phyloP scores from a whole-genome alignment of 768 basidiomycete species.

The Amanita inopinata region DNA sequence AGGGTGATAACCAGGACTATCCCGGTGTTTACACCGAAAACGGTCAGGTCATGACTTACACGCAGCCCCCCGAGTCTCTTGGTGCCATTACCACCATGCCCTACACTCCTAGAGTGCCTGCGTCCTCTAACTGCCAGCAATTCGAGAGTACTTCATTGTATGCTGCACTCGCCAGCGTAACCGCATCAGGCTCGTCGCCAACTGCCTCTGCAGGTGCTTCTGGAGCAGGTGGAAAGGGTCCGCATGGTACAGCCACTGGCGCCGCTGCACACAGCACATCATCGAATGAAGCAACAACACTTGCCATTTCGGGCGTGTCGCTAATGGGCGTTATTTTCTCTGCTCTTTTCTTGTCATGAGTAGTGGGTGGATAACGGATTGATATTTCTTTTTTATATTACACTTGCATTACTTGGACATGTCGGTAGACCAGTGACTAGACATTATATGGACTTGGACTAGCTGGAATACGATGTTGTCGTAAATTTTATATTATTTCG shows the following conservation, averaged over 20 bases:
- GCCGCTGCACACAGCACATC: conserved; percentile 8
- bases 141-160: conserved; percentile 21
- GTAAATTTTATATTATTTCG: too few species aligned
- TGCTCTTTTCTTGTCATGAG: conserved; percentile 15
- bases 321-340: conserved; percentile 14
- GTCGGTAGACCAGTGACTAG: neutral
- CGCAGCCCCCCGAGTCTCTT: conserved; percentile 33
- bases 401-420: conserved; percentile 9
- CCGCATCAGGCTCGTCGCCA: conserved; percentile 4
- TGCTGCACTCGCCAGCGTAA: conserved; percentile 15
- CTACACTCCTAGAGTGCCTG: conserved; percentile 31
- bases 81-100: conserved; percentile 33
- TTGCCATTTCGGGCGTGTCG: conserved; percentile 13
- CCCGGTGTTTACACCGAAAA: conserved; percentile 39
- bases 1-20: conserved; percentile 52
- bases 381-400: neutral
- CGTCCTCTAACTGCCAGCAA: conserved; percentile 26
- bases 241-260: conserved; percentile 3
- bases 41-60: conserved; percentile 32
- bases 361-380: neutral
- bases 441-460: neutral
- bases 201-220: conserved; percentile 1
- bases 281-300: conserved; percentile 11
- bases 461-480: too few species aligned
- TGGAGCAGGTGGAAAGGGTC: conserved; percentile 3